A percentile compares a stretch with the other conserved stretches of the same genome.
phyloP scores from a whole-genome alignment of 2,329 filamentous ascomycete species.

The Pseudofabraea citricarpa region DNA sequence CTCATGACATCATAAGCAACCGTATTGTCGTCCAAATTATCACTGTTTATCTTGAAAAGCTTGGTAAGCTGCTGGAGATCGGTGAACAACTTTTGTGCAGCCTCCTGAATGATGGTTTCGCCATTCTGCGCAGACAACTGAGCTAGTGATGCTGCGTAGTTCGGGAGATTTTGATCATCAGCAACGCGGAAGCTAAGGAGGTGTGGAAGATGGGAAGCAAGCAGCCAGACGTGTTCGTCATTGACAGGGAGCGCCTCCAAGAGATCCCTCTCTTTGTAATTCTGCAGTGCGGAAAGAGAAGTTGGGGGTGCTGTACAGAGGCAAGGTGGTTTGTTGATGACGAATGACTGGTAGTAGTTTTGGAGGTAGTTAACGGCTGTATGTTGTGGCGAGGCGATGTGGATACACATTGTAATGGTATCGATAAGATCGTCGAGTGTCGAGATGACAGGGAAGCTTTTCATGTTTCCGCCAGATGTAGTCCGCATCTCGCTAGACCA shows the following conservation, averaged over 20 bases:
- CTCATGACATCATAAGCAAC: not conserved
- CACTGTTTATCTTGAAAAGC: not conserved
- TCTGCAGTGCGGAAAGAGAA: slow-evolving; percentile 25
- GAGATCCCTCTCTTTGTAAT: slow-evolving; percentile 29
- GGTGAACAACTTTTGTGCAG: not conserved
- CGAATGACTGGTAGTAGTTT: slow-evolving; percentile 44
- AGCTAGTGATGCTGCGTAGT: not conserved
- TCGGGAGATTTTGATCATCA: slow-evolving; percentile 32
- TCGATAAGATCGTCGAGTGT: slow-evolving; percentile 38
- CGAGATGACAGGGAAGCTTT: slow-evolving; percentile 37
- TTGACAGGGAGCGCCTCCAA: slow-evolving; percentile 38
- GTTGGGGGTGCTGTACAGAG: slow-evolving; percentile 31
- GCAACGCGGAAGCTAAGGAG: slow-evolving; percentile 39
- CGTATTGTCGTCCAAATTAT: not conserved
- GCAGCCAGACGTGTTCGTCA: slow-evolving; percentile 37
- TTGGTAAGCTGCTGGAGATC: not conserved
- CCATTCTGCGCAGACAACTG: not conserved
- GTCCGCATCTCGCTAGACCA: slow-evolving; percentile 37
- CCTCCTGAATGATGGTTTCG: not conserved
- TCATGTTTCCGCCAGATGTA: slow-evolving; percentile 32
- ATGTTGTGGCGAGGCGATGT: slow-evolving; percentile 45
- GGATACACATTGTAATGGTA: slow-evolving; percentile 46
- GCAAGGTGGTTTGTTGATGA: slow-evolving; percentile 37
- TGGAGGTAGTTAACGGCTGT: slow-evolving; percentile 48
- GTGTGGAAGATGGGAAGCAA: slow-evolving; percentile 39